A percentile compares a stretch with the other conserved stretches of the same genome.
These are phyloP conservation scores for Neopestalotiopsis rosae DNA, from an alignment of 2,329 filamentous ascomycete genomes.

Conservation along the genomic window DNA sequence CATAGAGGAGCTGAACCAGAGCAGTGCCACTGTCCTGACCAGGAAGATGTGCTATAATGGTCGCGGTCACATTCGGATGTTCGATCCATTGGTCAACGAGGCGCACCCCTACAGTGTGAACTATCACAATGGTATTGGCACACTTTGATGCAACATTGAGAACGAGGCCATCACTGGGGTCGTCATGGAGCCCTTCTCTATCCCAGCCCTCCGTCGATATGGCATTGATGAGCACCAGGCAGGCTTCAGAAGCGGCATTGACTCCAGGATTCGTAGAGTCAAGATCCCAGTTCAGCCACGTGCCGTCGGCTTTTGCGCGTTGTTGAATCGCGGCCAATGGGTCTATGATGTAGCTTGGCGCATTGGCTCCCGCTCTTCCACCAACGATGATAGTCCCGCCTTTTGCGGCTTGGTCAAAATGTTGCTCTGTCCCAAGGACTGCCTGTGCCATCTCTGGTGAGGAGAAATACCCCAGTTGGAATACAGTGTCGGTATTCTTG, in stretches of 20 bases:
- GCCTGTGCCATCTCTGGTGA: slow-evolving; percentile 51
- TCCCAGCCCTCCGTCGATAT: slow-evolving; percentile 82
- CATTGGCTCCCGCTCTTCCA: slow-evolving; percentile 56
- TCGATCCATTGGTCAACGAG: slow-evolving; percentile 69
- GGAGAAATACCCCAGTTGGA: slow-evolving; percentile 53
- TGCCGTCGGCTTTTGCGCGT: slow-evolving; percentile 57
- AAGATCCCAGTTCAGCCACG: slow-evolving; percentile 64
- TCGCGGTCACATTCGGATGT: slow-evolving; percentile 68
- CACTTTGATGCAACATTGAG: slow-evolving; percentile 64
- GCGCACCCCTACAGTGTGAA: slow-evolving; percentile 68
- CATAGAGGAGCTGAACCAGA: slow-evolving; percentile 62
- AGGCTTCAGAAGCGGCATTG: slow-evolving; percentile 61
- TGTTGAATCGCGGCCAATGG: slow-evolving; percentile 64
- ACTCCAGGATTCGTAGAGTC: slow-evolving; percentile 48
- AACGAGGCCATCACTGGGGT: slow-evolving; percentile 66
- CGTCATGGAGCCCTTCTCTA: slow-evolving; percentile 70
- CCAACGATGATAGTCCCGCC: slow-evolving; percentile 59
- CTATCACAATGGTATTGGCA: slow-evolving; percentile 65
- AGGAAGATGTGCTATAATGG: slow-evolving; percentile 67
- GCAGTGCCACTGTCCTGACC: slow-evolving; percentile 69
- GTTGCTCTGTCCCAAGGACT: slow-evolving; percentile 45
- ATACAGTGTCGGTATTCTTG: slow-evolving; percentile 52
- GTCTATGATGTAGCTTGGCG: slow-evolving; percentile 54
- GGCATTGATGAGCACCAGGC: slow-evolving; percentile 68
- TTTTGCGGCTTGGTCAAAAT: slow-evolving; percentile 54